Evolutionary conservation across 352 stramenopile genomes (phyloP).

Genomic region (Phytophthora podocarpi): DNA sequence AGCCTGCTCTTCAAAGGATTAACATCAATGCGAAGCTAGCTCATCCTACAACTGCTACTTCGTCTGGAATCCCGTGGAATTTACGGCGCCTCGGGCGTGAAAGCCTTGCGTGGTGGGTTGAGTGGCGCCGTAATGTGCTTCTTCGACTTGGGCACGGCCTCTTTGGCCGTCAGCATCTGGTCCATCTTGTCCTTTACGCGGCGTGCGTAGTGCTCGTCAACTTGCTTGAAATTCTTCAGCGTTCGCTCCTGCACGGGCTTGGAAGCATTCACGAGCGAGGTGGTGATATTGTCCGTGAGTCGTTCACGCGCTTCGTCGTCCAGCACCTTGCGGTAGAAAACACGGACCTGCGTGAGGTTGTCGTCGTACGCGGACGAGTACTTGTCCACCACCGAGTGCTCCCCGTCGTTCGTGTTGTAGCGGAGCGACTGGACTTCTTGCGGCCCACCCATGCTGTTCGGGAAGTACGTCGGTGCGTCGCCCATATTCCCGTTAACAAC

Average conservation of each 20-base stretch:
- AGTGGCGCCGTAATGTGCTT: slow-evolving; percentile 35
- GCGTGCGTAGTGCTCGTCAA: slow-evolving; percentile 39
- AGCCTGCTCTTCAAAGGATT: not conserved
- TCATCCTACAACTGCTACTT: not conserved
- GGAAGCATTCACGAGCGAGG: slow-evolving; percentile 53
- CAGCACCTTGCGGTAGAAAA: slow-evolving; percentile 77
- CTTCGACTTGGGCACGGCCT: slow-evolving; percentile 27
- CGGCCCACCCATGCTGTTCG: slow-evolving; percentile 62
- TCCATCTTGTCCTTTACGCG: slow-evolving; percentile 47
- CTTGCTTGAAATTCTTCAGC: slow-evolving; percentile 39
- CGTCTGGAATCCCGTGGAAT: too few relatives aligned
- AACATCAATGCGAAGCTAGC: not conserved
- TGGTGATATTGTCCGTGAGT: slow-evolving; percentile 81
- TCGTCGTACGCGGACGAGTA: slow-evolving; percentile 77
- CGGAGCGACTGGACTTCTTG: slow-evolving; percentile 30
- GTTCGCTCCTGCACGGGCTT: slow-evolving; percentile 37
- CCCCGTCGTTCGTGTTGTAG: slow-evolving; percentile 29
- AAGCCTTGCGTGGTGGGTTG: slow-evolving; percentile 39
- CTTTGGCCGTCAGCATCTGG: slow-evolving; percentile 32
- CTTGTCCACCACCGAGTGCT: slow-evolving; percentile 38
- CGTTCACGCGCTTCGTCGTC: slow-evolving; percentile 54
- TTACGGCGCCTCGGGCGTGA: slow-evolving; percentile 37
- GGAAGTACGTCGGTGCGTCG: slow-evolving; percentile 77
- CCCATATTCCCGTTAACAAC: slow-evolving; percentile 69
- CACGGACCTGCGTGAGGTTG: slow-evolving; percentile 70